phyloP scores from a whole-genome alignment of 1,139 yeast species.

The Kazachstania sp. region DNA sequence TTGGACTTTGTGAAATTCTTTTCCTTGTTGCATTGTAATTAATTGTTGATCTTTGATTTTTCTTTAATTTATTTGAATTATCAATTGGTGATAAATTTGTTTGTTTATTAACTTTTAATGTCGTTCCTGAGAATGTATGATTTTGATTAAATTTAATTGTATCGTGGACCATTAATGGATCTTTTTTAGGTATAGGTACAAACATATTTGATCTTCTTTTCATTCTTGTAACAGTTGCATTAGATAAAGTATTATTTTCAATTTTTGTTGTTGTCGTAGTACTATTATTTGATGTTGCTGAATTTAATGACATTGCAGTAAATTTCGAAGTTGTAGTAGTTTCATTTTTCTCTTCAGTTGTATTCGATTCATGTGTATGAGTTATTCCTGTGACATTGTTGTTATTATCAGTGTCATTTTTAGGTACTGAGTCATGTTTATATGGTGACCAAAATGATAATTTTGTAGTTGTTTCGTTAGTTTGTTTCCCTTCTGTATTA shows the following conservation, averaged over 20 bases:
- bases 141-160: constrained; percentile 5
- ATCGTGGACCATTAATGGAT: constrained; percentile 23
- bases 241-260: constrained; percentile 2
- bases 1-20: constrained; percentile 2
- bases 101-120: constrained; percentile 1
- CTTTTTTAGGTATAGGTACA: constrained; percentile 30
- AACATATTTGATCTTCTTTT: constrained; percentile 29
- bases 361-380: neutral
- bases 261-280: neutral
- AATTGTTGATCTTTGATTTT: neutral
- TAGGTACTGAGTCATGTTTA: constrained; percentile 16
- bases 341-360: neutral
- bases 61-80: neutral
- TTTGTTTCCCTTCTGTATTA: neutral
- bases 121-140: constrained; percentile 5
- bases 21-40: too few species aligned
- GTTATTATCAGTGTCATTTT: constrained; percentile 1
- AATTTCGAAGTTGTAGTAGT: neutral
- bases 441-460: constrained; percentile 25
- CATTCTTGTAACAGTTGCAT: constrained; percentile 10
- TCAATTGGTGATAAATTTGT: constrained; percentile 6
- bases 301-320: neutral
- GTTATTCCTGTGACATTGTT: neutral
- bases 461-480: neutral
- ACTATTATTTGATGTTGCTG: neutral